Percentiles rank a stretch among this genome's conserved stretches.
These are phyloP conservation scores for Jimgerdemannia flammicorona DNA, from an alignment of 192 early-diverging fungal genomes.

Conservation along the genomic window DNA sequence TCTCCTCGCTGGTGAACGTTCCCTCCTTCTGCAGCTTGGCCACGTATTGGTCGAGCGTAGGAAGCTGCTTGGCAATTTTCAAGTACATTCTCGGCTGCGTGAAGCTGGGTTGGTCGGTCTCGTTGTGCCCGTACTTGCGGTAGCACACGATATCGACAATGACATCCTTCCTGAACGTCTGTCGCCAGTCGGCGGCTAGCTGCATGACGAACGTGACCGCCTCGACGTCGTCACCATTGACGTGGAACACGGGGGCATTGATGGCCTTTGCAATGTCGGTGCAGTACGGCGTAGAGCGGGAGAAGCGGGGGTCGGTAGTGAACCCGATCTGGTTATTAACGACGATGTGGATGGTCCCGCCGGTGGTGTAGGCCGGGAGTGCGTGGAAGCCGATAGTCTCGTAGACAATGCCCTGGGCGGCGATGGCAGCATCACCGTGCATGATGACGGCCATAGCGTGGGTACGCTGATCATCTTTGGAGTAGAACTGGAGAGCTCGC, in stretches of 20 bases:
- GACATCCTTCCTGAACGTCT: constrained; percentile 94
- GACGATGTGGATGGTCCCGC: constrained; percentile 95
- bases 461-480: constrained; percentile 76
- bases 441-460: constrained; percentile 91
- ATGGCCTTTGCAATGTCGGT: constrained; percentile 97
- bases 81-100: constrained; percentile 98
- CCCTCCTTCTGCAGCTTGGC: constrained; percentile 81
- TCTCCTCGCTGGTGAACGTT: constrained; percentile 75
- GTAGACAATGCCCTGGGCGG: constrained; percentile 96
- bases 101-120: constrained; percentile 98
- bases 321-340: constrained; percentile 99
- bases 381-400: constrained; percentile 96
- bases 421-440: constrained; percentile 98
- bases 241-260: constrained; percentile 96
- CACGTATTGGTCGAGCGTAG: constrained; percentile 84
- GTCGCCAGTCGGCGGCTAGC: constrained; percentile 95
- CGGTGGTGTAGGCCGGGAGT: constrained; percentile 92
- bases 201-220: constrained; percentile 94
- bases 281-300: constrained; percentile 94
- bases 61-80: constrained; percentile 80
- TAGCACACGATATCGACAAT: constrained; percentile 97
- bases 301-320: constrained; percentile 95
- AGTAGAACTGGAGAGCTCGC: constrained; percentile 92
- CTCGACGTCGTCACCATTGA: constrained; percentile 97
- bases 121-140: constrained; percentile 98